Conservation (phyloP, 2,329 filamentous ascomycete genomes). For the Ophiobolus disseminans region DNA sequence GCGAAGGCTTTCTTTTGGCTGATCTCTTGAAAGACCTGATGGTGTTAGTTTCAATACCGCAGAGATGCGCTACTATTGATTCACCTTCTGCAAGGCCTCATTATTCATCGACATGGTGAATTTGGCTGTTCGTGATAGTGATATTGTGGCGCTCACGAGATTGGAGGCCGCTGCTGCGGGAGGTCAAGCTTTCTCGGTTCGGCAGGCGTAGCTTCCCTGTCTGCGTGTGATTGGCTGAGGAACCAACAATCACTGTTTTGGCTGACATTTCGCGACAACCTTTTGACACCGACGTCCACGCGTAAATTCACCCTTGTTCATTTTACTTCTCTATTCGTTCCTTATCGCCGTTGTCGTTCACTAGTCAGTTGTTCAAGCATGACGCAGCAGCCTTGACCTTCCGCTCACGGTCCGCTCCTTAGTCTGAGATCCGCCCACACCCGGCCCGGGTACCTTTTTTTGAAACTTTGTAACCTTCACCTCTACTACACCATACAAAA, state of each 20-base stretch:
- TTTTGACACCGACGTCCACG: constrained; percentile 1
- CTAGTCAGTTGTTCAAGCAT: constrained; percentile 11
- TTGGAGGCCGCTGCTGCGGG: constrained; percentile 15
- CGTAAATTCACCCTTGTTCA: neutral
- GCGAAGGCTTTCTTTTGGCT: constrained; percentile 86
- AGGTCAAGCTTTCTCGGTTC: constrained; percentile 34
- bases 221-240: constrained; percentile 24
- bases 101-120: constrained; percentile 87
- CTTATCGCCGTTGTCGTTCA: neutral
- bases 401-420: constrained; percentile 17
- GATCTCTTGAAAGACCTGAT: constrained; percentile 88
- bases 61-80: constrained; percentile 8
- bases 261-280: no score
- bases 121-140: constrained; percentile 15
- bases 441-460: neutral
- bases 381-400: constrained; percentile 8
- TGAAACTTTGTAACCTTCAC: no score
- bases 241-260: constrained; percentile 11
- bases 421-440: constrained; percentile 2
- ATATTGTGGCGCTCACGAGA: constrained; percentile 1
- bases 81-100: constrained; percentile 90
- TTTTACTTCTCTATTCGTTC: neutral
- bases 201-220: constrained; percentile 14
- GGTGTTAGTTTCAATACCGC: constrained; percentile 1
- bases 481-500: neutral